Base-by-base conservation (phyloP, 352 stramenopile species). In the Pythium myriotylum region DNA sequence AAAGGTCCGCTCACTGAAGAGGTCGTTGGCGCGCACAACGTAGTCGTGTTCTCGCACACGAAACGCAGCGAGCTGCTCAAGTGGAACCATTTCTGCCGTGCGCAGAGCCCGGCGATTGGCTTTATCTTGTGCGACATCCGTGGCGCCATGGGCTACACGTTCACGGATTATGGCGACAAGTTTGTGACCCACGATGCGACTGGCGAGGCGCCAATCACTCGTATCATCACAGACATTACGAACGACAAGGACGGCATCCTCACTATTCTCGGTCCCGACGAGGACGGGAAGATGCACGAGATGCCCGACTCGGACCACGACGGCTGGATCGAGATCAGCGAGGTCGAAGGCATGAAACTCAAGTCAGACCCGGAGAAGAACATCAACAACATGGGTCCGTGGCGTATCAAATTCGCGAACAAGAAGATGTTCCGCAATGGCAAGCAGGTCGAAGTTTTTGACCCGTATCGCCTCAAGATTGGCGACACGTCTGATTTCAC, bases 61-160 rank as follows among this genome's bases (percentile, higher is more conserved):
- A 62, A 49, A 37, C 82, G 82, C 59, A 66, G 79, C 43, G 86
- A 97, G 53, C 72, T 97, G 24, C 65, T 95, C 63, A 79, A 79
- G 42, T 97, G 90, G 90, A 92, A 98, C 79, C 75, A 76, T 45
- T 96, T 95, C 59, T 98, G 92, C 64, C 86, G 84, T 20, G 51
- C 76, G 46, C 86, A 94, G 62, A 79, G 72, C 27, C 86, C 82
- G 14, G 76, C 74, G 42, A 92, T 94, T 43, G 86, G 86, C 32
- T 94, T 94, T 67, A 92, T 94, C 53, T 43, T 76, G 57, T 92
- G 86, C 52, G 82, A 94, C 55, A 80, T 94, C 20, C 84, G 78
- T 26, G 86, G 86, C 24, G 79, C 78, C 6, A 88, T 93, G 69
- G 81, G 80, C 39, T 91, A 79, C 57, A 75, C 82, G 52, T 94